phyloP scores from a whole-genome alignment of 306 rosid genomes.

The Acacia crassicarpa region DNA sequence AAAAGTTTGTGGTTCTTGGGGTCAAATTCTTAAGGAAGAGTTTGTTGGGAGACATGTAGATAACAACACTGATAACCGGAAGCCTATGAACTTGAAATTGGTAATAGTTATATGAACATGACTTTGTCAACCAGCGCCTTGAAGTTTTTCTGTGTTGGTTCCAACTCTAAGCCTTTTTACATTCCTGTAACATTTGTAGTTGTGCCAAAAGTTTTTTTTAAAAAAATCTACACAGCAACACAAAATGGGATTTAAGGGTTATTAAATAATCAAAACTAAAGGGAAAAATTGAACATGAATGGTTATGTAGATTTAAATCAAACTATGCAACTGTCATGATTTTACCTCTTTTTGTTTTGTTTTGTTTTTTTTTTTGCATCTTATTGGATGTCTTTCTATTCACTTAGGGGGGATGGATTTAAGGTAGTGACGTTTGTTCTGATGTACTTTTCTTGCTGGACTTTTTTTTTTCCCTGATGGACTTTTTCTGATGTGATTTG shows the following conservation, averaged over 20 bases:
- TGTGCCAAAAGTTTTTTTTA: slow-evolving; percentile 6
- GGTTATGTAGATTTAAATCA: background rate
- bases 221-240: background rate
- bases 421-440: no score
- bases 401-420: no score
- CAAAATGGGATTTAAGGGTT: slow-evolving; percentile 2
- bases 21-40: slow-evolving; percentile 89
- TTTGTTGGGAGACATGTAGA: slow-evolving; percentile 66
- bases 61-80: slow-evolving; percentile 61
- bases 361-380: slow-evolving; percentile 27
- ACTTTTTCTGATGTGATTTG: no score
- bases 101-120: slow-evolving; percentile 42
- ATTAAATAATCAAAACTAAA: background rate
- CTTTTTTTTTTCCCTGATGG: no score
- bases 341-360: no score
- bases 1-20: slow-evolving; percentile 98
- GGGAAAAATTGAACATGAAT: background rate
- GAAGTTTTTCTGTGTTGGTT: slow-evolving; percentile 26
- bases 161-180: slow-evolving; percentile 2
- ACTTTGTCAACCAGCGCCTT: slow-evolving; percentile 14
- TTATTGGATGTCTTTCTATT: slow-evolving; percentile 28
- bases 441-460: no score
- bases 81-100: slow-evolving; percentile 61
- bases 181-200: slow-evolving; percentile 20
- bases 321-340: background rate